Conservation (phyloP, 306 rosid species). For the Elaeagnus macrophylla region DNA sequence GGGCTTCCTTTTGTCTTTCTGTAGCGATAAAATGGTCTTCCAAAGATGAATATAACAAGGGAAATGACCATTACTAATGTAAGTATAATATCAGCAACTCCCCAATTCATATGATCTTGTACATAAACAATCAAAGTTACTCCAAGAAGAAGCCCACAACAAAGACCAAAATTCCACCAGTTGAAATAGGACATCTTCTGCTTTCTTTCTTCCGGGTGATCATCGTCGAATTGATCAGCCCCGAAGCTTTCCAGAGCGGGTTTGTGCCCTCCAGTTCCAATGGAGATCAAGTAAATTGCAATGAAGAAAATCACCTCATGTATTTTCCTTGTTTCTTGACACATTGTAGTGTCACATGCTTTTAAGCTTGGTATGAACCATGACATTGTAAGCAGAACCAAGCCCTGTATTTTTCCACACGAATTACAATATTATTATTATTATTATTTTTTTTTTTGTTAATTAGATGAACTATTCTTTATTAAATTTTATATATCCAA, state of each 20-base stretch:
- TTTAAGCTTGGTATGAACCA: conserved; percentile 64
- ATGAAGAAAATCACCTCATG: conserved; percentile 70
- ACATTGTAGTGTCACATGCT: conserved; percentile 39
- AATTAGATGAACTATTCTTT: background rate
- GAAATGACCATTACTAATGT: conserved; percentile 60
- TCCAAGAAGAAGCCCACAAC: conserved; percentile 68
- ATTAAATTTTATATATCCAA: background rate
- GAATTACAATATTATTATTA: no score
- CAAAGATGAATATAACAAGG: conserved; percentile 49
- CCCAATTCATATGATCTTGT: conserved; percentile 76
- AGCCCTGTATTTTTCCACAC: conserved; percentile 42
- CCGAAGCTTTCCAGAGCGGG: conserved; percentile 91
- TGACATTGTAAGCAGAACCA: conserved; percentile 59
- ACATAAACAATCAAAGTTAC: conserved; percentile 75
- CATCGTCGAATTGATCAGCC: conserved; percentile 90
- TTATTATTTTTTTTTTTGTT: background rate
- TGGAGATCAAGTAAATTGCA: conserved; percentile 64
- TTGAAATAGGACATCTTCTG: conserved; percentile 93
- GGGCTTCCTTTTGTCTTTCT: conserved; percentile 73
- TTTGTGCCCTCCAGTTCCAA: conserved; percentile 88
- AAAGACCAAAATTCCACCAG: conserved; percentile 87
- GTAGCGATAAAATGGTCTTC: conserved; percentile 61
- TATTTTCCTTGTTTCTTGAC: conserved; percentile 48
- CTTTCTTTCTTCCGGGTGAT: conserved; percentile 45
- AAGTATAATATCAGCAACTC: conserved; percentile 57